Evolutionary conservation across 164 flowering plant genomes (phyloP).

Genomic region (Tetracentron sinense): DNA sequence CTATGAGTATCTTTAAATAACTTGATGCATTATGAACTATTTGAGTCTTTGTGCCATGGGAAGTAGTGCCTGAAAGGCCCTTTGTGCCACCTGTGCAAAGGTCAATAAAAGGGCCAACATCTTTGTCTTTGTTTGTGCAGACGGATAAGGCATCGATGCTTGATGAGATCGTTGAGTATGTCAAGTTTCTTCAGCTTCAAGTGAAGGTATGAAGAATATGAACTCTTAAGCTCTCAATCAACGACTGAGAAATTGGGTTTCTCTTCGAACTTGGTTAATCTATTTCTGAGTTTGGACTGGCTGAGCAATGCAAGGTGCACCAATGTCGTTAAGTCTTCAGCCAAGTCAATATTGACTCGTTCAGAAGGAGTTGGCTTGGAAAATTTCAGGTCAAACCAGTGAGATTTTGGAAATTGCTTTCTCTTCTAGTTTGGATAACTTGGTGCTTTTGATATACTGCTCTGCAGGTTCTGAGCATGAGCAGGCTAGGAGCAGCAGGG

Average conservation of each 20-base stretch:
- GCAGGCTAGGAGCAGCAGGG: conserved; percentile 44
- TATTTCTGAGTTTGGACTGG: background rate
- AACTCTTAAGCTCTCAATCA: background rate
- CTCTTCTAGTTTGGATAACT: background rate
- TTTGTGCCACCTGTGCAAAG: background rate
- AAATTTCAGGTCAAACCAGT: background rate
- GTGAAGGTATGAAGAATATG: conserved; percentile 27
- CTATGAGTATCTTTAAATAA: too few relatives aligned
- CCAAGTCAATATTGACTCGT: background rate
- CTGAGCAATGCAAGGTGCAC: background rate
- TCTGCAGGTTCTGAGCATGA: conserved; percentile 46
- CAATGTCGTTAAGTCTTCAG: too few relatives aligned
- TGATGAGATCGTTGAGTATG: conserved; percentile 43
- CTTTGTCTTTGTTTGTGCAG: conserved; percentile 18
- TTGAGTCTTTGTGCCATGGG: too few relatives aligned
- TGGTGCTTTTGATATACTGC: conserved; percentile 4
- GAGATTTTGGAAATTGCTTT: background rate
- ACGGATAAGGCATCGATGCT: conserved; percentile 42
- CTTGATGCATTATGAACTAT: too few relatives aligned
- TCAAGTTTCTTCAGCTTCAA: conserved; percentile 40
- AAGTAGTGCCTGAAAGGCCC: background rate
- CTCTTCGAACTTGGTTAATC: background rate
- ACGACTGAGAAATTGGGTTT: background rate
- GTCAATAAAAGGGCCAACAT: background rate
- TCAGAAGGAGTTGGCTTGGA: background rate